phyloP scores from a whole-genome alignment of 495 filamentous ascomycete species.

The Evernia prunastri region DNA sequence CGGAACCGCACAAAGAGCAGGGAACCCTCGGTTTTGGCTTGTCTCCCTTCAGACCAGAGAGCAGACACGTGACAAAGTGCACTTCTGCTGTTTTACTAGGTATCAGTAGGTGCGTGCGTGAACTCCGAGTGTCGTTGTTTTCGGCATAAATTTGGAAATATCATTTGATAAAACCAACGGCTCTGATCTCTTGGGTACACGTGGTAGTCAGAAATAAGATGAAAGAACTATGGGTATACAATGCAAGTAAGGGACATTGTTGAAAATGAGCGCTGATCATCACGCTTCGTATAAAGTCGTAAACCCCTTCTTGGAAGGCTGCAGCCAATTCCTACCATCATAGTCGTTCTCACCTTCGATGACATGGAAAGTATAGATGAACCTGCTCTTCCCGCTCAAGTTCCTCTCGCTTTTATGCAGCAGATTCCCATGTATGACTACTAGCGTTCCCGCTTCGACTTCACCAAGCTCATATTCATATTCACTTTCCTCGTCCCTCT shows the following conservation, averaged over 20 bases:
- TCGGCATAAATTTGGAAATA: no score
- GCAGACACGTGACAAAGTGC: neutral
- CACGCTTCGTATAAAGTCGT: conserved; percentile 48
- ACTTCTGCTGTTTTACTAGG: neutral
- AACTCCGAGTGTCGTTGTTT: no score
- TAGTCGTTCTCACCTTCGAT: conserved; percentile 83
- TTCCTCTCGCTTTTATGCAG: conserved; percentile 96
- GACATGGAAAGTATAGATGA: conserved; percentile 96
- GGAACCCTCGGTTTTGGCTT: neutral
- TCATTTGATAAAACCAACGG: no score
- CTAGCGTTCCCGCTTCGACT: conserved; percentile 80
- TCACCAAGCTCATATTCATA: conserved; percentile 64
- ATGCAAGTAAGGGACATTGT: neutral
- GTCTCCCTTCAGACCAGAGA: neutral
- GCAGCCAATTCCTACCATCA: conserved; percentile 87
- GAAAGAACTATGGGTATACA: neutral
- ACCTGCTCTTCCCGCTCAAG: conserved; percentile 70
- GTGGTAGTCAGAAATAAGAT: no score
- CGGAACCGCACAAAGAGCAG: neutral
- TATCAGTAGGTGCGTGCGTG: no score
- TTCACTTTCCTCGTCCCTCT: conserved; percentile 42
- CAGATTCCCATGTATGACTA: conserved; percentile 93
- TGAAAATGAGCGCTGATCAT: neutral
- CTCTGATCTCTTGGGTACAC: no score
- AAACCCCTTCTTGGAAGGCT: conserved; percentile 73